Conservation (phyloP, 352 stramenopile genomes). For the Plasmopara halstedii region DNA sequence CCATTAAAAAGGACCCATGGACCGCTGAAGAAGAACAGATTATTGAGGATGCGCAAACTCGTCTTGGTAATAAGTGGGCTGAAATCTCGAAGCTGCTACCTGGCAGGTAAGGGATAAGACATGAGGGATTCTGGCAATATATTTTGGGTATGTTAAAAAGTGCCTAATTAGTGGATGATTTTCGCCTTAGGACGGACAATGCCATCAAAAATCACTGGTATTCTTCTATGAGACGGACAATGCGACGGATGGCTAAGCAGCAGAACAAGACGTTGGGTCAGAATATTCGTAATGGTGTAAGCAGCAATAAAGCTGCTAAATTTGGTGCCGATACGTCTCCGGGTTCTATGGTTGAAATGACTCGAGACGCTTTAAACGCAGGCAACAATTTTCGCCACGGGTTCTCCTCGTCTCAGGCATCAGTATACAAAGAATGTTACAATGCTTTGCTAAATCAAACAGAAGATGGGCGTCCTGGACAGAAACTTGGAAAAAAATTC, state of each 20-base stretch:
- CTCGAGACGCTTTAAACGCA: conserved; percentile 24
- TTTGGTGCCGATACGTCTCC: conserved; percentile 20
- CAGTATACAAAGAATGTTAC: conserved; percentile 74
- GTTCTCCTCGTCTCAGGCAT: conserved; percentile 51
- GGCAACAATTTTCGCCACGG: conserved; percentile 27
- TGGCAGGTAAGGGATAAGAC: conserved; percentile 46
- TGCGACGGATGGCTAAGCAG: conserved; percentile 84
- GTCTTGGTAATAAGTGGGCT: conserved; percentile 96
- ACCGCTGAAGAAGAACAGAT: conserved; percentile 86
- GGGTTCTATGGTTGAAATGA: conserved; percentile 20
- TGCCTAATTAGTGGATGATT: background rate
- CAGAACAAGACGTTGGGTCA: conserved; percentile 64
- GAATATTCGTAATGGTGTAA: conserved; percentile 1
- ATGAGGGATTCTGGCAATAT: background rate
- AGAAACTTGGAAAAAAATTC: conserved; percentile 40
- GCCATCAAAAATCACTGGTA: conserved; percentile 90
- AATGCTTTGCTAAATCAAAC: conserved; percentile 56
- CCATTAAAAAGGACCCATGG: conserved; percentile 85
- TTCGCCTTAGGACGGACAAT: conserved; percentile 62
- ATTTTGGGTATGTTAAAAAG: background rate
- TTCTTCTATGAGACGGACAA: conserved; percentile 86
- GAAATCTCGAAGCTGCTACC: conserved; percentile 97
- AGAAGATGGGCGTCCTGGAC: conserved; percentile 18
- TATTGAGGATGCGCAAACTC: conserved; percentile 84
- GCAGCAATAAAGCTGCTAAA: conserved; percentile 22